Base-by-base conservation (phyloP, 2,329 filamentous ascomycete genomes). In the Aspergillus eucalypticola region DNA sequence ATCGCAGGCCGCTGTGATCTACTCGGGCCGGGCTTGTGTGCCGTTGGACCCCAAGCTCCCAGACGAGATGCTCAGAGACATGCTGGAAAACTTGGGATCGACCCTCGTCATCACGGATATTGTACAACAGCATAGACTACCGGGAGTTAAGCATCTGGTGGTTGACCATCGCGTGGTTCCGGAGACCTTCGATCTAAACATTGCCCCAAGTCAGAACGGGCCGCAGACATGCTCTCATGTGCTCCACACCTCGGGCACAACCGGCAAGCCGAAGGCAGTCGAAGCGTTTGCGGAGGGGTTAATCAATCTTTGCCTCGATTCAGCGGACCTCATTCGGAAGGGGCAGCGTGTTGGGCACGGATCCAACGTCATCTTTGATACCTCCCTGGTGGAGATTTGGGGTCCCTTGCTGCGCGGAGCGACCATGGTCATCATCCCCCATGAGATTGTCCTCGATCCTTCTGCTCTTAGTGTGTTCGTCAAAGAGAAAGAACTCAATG, bases 181-280 rank as follows among this genome's bases (percentile, higher is more conserved):
- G 8, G 29, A 53, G 4, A 23, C 6, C 50, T 23, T 17, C 15
- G n/a, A 25, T 8, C 3, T n/a, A 5, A n/a, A 35, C 7, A 29
- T 39, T 39, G 6, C 10, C 32, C 29, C n/a, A 2, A n/a, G 27
- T 23, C 50, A 17, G 3, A 53, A 53, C 17, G 46, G 25, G 6
- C 25, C 46, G n/a, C 23, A 29, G 8, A 29, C 46, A 7, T 11
- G 44, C 23, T 60, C 53, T 2, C 60, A 62, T 54, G 48, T 64
- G 2, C 29, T 87, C 27, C 90, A 89, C 70, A 90, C 88, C 1
- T 84, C 81, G 3, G 90, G 90, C 2, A 66, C 68, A 1, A 89
- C 92, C 74, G 90, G 89, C 41, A 79, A 83, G 67, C 90, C 90
- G 27, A 95, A 93, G 78, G 90, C 90, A 62, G 92, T 96, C 8